Evolutionary conservation across 164 flowering plant species (phyloP).

Genomic region (Paratinospora sagittata): DNA sequence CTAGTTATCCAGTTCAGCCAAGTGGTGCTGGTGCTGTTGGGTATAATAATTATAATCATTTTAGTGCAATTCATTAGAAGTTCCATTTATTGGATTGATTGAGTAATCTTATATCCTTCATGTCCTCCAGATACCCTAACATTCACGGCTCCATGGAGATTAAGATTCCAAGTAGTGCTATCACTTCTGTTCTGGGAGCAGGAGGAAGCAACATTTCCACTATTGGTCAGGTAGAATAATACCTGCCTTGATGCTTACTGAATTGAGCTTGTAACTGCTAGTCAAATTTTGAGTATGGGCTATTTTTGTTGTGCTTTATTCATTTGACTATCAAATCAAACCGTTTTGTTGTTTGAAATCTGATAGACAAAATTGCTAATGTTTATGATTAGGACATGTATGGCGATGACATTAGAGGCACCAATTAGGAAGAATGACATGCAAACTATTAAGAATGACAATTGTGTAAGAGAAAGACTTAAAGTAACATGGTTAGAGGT

Average conservation of each 20-base stretch:
- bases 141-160: conserved; percentile 29
- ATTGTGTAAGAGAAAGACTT: too few relatives aligned
- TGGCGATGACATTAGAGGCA: too few relatives aligned
- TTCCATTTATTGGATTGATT: conserved; percentile 8
- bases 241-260: neutral
- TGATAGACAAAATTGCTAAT: too few relatives aligned
- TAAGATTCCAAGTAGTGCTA: conserved; percentile 29
- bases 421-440: too few relatives aligned
- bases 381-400: too few relatives aligned
- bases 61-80: neutral
- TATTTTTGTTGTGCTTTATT: neutral
- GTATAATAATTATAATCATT: conserved; percentile 24
- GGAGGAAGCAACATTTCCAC: conserved; percentile 37
- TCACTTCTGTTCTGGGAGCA: conserved; percentile 28
- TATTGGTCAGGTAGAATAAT: conserved; percentile 21
- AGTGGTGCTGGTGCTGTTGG: conserved; percentile 35
- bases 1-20: conserved; percentile 39
- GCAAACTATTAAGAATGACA: too few relatives aligned
- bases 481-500: too few relatives aligned
- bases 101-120: neutral
- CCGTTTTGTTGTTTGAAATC: too few relatives aligned
- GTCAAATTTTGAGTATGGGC: neutral
- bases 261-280: neutral
- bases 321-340: too few relatives aligned
- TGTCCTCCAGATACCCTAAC: conserved; percentile 32